Conservation (phyloP, 805 yeast genomes). For the Myxozyma lipomycoides region DNA sequence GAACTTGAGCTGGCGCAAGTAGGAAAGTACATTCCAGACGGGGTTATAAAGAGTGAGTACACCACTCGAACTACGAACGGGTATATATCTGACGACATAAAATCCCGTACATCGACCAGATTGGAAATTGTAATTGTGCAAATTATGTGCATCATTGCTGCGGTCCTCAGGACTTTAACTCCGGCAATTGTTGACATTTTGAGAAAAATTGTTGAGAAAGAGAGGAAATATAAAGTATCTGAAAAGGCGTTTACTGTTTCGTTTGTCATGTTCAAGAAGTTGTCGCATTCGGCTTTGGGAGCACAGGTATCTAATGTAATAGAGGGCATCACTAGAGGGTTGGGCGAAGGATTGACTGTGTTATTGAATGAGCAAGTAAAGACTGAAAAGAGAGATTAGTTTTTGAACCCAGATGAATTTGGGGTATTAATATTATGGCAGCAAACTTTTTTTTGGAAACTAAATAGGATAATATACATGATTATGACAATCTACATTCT, state of each 20-base stretch:
- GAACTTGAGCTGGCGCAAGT: constrained; percentile 9
- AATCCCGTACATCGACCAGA: neutral
- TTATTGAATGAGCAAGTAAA: neutral
- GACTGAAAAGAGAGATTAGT: neutral
- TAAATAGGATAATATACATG: no score
- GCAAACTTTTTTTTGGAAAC: no score
- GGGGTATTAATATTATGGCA: no score
- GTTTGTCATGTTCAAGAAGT: constrained; percentile 5
- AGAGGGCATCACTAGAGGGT: constrained; percentile 18
- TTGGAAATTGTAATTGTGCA: constrained; percentile 11
- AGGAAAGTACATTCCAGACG: constrained; percentile 7
- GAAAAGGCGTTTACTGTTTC: constrained; percentile 8
- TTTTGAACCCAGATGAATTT: no score
- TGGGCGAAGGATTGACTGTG: constrained; percentile 13
- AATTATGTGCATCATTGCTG: constrained; percentile 11
- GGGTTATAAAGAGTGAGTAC: constrained; percentile 1
- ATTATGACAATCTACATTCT: neutral
- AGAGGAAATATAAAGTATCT: constrained; percentile 15
- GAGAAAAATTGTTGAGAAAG: constrained; percentile 11
- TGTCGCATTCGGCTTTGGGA: constrained; percentile 13
- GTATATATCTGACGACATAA: neutral
- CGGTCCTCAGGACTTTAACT: constrained; percentile 7
- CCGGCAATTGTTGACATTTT: constrained; percentile 12
- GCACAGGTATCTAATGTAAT: constrained; percentile 3
- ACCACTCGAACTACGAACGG: neutral